Base-by-base conservation (phyloP, 352 stramenopile species). In the Salisapilia sapeloensis region DNA sequence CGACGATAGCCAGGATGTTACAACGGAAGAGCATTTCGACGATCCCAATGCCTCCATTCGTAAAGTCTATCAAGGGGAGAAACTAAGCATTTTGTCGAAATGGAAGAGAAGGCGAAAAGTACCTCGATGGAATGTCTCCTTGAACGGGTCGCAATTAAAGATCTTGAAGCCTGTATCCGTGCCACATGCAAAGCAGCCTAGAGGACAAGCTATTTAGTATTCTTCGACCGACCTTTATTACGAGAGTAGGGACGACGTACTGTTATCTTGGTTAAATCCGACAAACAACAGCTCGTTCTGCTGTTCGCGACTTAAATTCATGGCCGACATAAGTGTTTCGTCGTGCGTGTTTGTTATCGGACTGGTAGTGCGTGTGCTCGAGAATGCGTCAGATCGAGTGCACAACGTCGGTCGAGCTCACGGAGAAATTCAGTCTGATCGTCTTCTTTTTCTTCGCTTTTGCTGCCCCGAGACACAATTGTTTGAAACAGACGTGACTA, bases 21-120 rank as follows among this genome's bases (percentile, higher is more conserved):
- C 91, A 98, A 14, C 95, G 83, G 56, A 98, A 99, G 2, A 99
- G 79, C 94, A 99, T 98, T 67, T 99, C 93, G 4, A 99, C 93
- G 39, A 94, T 93, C 10, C 92, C 94, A 38, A 99, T 97, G 19
- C 94, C 92, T 29, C 85, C 87, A 71, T 85, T 92, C 27, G 76
- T 72, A 42, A 96, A 96, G 45, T 94, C 79, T 91, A 27, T 12
- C 12, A 10, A 19, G 11, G n/a, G n/a, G n/a, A n/a, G n/a, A n/a
- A n/a, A n/a, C n/a, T n/a, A 14, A 14, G 19, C 19, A 31, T 19
- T 3, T 19, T 3, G 26, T 31, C 19, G 6, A 4, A 38, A 22
- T 16, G 32, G 5, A 15, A 45, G 11, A 13, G 13, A 12, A 29
- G 12, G 26, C 37, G 6, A 8, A 30, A n/a, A 42, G 16, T 40